Conservation (phyloP, 768 basidiomycete species). For the Suillus variegatus region DNA sequence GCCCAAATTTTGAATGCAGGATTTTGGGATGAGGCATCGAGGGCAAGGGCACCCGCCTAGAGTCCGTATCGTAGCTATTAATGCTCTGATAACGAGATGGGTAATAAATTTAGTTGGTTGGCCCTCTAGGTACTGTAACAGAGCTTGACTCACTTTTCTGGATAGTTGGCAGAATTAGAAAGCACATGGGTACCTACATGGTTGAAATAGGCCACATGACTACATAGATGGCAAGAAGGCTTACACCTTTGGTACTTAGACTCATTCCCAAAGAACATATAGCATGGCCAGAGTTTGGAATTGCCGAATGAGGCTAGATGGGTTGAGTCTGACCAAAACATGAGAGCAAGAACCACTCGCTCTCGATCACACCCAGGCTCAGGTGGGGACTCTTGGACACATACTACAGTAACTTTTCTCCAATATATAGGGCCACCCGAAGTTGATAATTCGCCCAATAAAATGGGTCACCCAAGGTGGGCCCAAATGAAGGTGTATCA, state of each 20-base stretch:
- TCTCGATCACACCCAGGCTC: conserved; percentile 18
- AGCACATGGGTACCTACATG: neutral
- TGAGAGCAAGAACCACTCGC: conserved; percentile 19
- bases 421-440: no score
- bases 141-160: conserved; percentile 31
- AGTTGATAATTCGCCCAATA: no score
- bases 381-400: conserved; percentile 16
- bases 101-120: no score
- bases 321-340: conserved; percentile 36
- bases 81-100: conserved; percentile 10
- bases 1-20: conserved; percentile 12
- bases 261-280: conserved; percentile 24
- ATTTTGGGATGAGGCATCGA: conserved; percentile 21
- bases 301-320: conserved; percentile 32
- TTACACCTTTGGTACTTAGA: conserved; percentile 21
- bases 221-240: conserved; percentile 14
- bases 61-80: conserved; percentile 24
- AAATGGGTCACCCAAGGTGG: no score
- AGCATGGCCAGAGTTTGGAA: conserved; percentile 27
- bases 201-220: conserved; percentile 15
- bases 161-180: conserved; percentile 32
- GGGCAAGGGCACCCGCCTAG: conserved; percentile 31
- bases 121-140: no score
- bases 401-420: no score
- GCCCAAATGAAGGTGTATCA: no score